Evolutionary conservation across 371 early-diverging fungal genomes (phyloP).

Genomic region (Mucor racemosus): DNA sequence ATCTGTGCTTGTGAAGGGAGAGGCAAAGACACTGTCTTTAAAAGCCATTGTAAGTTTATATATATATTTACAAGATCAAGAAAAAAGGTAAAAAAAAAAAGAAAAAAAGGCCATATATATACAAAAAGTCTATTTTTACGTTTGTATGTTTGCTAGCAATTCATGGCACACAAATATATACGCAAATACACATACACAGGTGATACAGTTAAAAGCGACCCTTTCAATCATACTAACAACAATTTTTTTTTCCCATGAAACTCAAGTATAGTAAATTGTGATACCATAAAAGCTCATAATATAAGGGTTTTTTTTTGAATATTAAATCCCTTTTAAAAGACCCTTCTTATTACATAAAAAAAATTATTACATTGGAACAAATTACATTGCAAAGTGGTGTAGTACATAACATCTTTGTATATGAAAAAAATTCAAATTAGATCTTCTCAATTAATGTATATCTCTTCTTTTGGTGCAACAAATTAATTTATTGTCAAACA

Average conservation of each 20-base stretch:
- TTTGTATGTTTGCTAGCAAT: background rate
- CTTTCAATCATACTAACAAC: background rate
- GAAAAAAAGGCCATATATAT: background rate
- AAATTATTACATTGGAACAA: background rate
- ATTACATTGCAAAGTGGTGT: background rate
- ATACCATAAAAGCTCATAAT: background rate
- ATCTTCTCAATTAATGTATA: background rate
- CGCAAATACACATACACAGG: background rate
- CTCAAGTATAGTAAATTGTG: background rate
- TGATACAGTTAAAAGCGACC: background rate
- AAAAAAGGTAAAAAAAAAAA: background rate
- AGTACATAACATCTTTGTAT: background rate
- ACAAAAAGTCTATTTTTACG: background rate
- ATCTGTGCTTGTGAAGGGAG: constrained; percentile 38
- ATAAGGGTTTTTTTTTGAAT: background rate
- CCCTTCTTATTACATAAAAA: constrained; percentile 20
- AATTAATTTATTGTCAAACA: background rate
- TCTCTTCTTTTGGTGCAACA: background rate
- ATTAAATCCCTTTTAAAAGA: constrained; percentile 4
- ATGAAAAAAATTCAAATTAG: background rate
- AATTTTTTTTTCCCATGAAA: constrained; percentile 10
- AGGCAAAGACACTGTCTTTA: constrained; percentile 27
- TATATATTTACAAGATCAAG: background rate
- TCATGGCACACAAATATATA: background rate
- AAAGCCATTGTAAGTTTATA: constrained; percentile 2